phyloP scores from a whole-genome alignment of 2,329 filamentous ascomycete genomes.

The Dactylellina cionopaga region DNA sequence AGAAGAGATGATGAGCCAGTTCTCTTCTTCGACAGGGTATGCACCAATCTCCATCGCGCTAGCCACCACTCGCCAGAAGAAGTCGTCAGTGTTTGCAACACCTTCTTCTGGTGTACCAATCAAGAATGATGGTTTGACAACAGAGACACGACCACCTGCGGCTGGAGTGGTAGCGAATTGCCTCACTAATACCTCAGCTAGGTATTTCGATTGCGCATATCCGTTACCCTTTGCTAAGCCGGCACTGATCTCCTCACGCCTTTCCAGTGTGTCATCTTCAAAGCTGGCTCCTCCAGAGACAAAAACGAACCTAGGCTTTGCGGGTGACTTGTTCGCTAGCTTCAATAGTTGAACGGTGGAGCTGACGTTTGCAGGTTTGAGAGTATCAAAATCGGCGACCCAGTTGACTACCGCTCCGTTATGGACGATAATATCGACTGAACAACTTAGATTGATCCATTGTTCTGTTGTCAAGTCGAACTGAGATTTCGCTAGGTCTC shows the following conservation, averaged over 20 bases:
- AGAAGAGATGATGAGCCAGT: constrained; percentile 13
- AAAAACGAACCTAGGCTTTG: constrained; percentile 54
- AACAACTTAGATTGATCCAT: constrained; percentile 55
- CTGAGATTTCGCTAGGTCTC: constrained; percentile 40
- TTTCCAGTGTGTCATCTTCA: neutral
- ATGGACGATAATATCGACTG: constrained; percentile 55
- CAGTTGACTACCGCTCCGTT: constrained; percentile 56
- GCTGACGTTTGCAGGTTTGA: constrained; percentile 54
- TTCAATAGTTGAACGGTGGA: constrained; percentile 56
- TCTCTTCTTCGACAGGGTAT: constrained; percentile 41
- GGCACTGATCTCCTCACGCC: constrained; percentile 19
- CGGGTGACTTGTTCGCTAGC: constrained; percentile 19
- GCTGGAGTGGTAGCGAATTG: constrained; percentile 4
- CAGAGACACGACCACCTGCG: constrained; percentile 16
- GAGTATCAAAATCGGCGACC: constrained; percentile 37
- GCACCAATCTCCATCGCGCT: constrained; percentile 46
- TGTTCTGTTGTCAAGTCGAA: constrained; percentile 45
- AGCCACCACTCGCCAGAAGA: constrained; percentile 56
- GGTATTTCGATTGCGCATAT: constrained; percentile 36
- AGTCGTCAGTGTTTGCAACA: constrained; percentile 57
- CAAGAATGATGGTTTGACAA: constrained; percentile 56
- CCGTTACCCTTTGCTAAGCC: constrained; percentile 13
- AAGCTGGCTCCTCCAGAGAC: constrained; percentile 57
- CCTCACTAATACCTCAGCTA: constrained; percentile 27
- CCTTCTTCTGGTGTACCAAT: constrained; percentile 54